Base-by-base conservation (phyloP, 2,329 filamentous ascomycete species). In the Microcyclospora pomicola region DNA sequence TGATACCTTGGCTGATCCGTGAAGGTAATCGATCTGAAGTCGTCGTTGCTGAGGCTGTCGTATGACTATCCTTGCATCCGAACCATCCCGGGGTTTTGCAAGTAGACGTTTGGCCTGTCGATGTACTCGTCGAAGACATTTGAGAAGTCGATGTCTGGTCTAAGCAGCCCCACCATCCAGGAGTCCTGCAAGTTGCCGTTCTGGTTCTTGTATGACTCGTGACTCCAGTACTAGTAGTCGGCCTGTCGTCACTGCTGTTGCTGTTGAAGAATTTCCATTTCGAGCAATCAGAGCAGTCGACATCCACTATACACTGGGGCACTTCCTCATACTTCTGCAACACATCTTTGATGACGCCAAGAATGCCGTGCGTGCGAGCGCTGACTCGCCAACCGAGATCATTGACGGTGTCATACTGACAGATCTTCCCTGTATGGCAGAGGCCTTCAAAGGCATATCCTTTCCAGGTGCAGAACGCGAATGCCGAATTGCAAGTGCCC, bases 181-280 rank as follows among this genome's bases (percentile, higher is more conserved):
- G 85, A 1, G 85, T 93, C 58, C 88, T 71, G 62, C 86, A 93
- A 0, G 83, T 92, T 36, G 77, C 75, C 0, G 86, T 92, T 33
- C 83, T 71, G 1, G 78, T 85, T 37, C 69, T 59, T 2, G 74
- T 80, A 13, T 69, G 68, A 9, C 53, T 57, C 1, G 52, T 46
- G 1, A 72, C 69, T 1, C 70, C 72, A 0, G 71, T 67, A 2
- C 64, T 66, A 2, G 73, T 67, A 0, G 76, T 75, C 7, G 79
- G 81, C 0, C 77, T 84, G 1, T 69, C 38, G 45, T 86, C 80
- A 2, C 82, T 87, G 27, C 81, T 82, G 55, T 94, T 94, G 58
- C 85, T 92, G 59, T 86, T 79, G 53, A 84, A 88, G 67, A 84
- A 92, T 54, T 93, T 91, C 87, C 88, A 95, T 39, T 80, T 77